Conservation (phyloP, 2,329 filamentous ascomycete species). For the Berkeleyomyces basicola region DNA sequence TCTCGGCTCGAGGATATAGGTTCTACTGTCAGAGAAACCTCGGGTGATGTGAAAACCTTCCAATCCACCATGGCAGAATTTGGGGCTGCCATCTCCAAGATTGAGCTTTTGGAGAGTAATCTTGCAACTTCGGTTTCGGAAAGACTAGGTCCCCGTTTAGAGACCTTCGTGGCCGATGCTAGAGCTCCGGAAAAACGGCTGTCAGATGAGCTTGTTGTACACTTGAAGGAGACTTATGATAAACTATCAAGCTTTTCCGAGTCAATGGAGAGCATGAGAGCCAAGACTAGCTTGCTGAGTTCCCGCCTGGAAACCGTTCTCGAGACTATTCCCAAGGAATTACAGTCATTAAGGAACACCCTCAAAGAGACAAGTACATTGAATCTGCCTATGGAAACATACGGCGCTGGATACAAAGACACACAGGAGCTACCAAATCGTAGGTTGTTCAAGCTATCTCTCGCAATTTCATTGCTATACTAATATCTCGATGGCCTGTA, state of each 20-base stretch:
- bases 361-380: slow-evolving; percentile 5
- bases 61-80: slow-evolving; percentile 1
- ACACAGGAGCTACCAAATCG: neutral
- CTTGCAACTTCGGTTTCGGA: neutral
- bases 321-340: slow-evolving; percentile 7
- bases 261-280: neutral
- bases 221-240: slow-evolving; percentile 5
- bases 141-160: neutral
- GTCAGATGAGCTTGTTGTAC: slow-evolving; percentile 5
- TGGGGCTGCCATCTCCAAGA: slow-evolving; percentile 1
- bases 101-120: slow-evolving; percentile 3
- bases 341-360: slow-evolving; percentile 5
- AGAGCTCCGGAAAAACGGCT: slow-evolving; percentile 5
- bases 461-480: neutral
- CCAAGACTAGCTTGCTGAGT: slow-evolving; percentile 5
- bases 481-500: neutral
- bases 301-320: slow-evolving; percentile 1
- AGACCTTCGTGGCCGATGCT: neutral
- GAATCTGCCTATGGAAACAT: neutral
- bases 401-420: neutral
- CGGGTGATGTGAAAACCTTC: slow-evolving; percentile 8
- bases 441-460: neutral
- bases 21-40: neutral
- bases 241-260: slow-evolving; percentile 3
- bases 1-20: slow-evolving; percentile 6